These are phyloP conservation scores for Penicillium sclerotigenum DNA, from an alignment of 2,329 filamentous ascomycete species.

Conservation along the genomic window DNA sequence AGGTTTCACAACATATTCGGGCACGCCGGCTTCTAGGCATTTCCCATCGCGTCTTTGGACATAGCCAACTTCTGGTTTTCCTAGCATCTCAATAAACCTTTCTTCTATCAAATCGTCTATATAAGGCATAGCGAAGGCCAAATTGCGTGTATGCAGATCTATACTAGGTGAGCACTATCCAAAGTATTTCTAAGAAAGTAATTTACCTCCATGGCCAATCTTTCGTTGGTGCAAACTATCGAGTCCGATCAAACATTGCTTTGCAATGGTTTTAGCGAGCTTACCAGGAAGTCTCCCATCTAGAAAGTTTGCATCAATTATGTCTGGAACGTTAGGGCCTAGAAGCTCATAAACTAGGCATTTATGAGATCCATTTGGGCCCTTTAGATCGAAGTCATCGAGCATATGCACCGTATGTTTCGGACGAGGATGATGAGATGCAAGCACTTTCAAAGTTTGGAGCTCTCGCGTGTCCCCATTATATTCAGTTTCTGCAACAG, in stretches of 20 bases:
- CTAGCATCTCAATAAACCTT: constrained; percentile 21
- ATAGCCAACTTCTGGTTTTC: constrained; percentile 26
- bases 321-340: constrained; percentile 40
- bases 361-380: constrained; percentile 47
- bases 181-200: constrained; percentile 1
- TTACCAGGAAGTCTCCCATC: constrained; percentile 38
- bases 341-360: constrained; percentile 46
- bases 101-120: constrained; percentile 17
- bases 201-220: constrained; percentile 41
- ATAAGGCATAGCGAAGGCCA: constrained; percentile 23
- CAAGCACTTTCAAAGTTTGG: constrained; percentile 12
- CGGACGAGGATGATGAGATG: constrained; percentile 13
- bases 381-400: constrained; percentile 39
- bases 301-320: constrained; percentile 35
- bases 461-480: constrained; percentile 17
- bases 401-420: constrained; percentile 36
- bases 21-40: constrained; percentile 20
- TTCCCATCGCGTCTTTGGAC: constrained; percentile 25
- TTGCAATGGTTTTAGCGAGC: constrained; percentile 44
- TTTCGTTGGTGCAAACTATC: constrained; percentile 39
- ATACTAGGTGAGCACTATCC: constrained; percentile 2
- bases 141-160: constrained; percentile 32
- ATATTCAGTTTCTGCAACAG: constrained; percentile 13
- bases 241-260: constrained; percentile 40
- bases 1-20: constrained; percentile 26